These are phyloP conservation scores for Metschnikowia noctiluminum DNA, from an alignment of 805 yeast species.

Conservation along the genomic window DNA sequence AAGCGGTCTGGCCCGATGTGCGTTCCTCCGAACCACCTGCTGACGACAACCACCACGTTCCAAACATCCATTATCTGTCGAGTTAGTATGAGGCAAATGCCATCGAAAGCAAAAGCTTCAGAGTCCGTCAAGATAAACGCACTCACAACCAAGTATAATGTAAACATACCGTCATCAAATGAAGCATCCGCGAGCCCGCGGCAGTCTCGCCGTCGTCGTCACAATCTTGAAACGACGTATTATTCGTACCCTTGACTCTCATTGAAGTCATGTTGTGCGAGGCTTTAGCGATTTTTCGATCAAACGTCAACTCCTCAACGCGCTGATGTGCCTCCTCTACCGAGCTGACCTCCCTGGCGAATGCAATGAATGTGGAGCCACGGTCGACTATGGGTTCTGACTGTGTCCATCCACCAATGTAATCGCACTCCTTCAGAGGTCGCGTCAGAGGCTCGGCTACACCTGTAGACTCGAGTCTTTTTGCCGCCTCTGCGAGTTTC, in stretches of 20 bases:
- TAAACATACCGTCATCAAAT: slow-evolving; percentile 57
- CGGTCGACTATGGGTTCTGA: slow-evolving; percentile 81
- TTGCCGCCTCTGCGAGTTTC: not conserved
- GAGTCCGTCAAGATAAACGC: not conserved
- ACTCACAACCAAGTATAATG: not conserved
- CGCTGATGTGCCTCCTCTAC: slow-evolving; percentile 63
- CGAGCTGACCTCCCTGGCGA: slow-evolving; percentile 57
- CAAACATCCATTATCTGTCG: slow-evolving; percentile 64
- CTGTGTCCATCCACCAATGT: slow-evolving; percentile 67
- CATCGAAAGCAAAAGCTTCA: too few relatives aligned
- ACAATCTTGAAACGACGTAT: slow-evolving; percentile 70
- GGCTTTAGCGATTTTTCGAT: slow-evolving; percentile 64
- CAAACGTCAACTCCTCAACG: slow-evolving; percentile 53
- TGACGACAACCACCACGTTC: slow-evolving; percentile 83
- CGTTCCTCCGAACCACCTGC: slow-evolving; percentile 91
- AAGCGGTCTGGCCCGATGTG: slow-evolving; percentile 92
- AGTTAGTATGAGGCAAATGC: slow-evolving; percentile 22
- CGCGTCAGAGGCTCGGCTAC: not conserved
- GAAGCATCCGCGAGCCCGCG: slow-evolving; percentile 85
- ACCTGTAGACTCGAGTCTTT: not conserved
- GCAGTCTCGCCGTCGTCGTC: slow-evolving; percentile 98
- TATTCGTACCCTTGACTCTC: slow-evolving; percentile 61
- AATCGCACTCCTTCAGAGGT: slow-evolving; percentile 29
- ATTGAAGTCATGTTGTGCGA: slow-evolving; percentile 85
- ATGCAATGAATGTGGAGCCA: slow-evolving; percentile 81